These are phyloP conservation scores for Hansfordia pulvinata DNA, from an alignment of 2,329 filamentous ascomycete species.

Conservation along the genomic window DNA sequence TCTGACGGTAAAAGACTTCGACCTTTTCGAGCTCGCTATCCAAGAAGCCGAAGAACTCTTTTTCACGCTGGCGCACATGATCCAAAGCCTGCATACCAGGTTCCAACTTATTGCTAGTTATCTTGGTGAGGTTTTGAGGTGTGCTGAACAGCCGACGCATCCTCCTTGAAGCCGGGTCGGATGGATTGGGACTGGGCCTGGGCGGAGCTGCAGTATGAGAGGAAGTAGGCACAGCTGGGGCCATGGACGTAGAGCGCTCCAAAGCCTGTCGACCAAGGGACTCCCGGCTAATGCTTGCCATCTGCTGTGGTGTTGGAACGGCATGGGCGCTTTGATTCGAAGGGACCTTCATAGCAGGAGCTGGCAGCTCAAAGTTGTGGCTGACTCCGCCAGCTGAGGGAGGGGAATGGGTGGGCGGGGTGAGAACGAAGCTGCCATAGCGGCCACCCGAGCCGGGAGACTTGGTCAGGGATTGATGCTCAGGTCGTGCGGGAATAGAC, in stretches of 20 bases:
- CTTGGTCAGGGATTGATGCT: neutral
- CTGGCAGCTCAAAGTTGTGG: constrained; percentile 36
- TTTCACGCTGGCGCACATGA: constrained; percentile 54
- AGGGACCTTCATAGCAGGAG: constrained; percentile 32
- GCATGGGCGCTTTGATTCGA: constrained; percentile 13
- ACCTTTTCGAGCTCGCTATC: constrained; percentile 83
- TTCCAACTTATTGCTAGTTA: constrained; percentile 23
- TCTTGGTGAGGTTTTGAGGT: constrained; percentile 18
- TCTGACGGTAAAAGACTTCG: constrained; percentile 74
- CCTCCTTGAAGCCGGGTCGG: no score
- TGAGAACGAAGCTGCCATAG: constrained; percentile 30
- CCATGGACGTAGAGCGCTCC: constrained; percentile 23
- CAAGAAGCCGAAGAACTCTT: constrained; percentile 79
- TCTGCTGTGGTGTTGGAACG: constrained; percentile 5
- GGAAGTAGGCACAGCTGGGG: constrained; percentile 3
- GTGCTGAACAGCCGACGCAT: constrained; percentile 26
- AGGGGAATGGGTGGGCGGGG: constrained; percentile 18
- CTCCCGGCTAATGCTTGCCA: constrained; percentile 5
- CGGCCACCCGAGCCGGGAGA: constrained; percentile 1
- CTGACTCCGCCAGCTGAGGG: constrained; percentile 11
- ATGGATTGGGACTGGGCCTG: constrained; percentile 8
- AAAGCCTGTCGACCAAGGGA: constrained; percentile 13
- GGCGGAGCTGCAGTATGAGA: constrained; percentile 6
- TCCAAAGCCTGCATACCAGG: constrained; percentile 28
- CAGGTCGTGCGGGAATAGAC: neutral